Base-by-base conservation (phyloP, 805 yeast species). In the Saitoella complicata region DNA sequence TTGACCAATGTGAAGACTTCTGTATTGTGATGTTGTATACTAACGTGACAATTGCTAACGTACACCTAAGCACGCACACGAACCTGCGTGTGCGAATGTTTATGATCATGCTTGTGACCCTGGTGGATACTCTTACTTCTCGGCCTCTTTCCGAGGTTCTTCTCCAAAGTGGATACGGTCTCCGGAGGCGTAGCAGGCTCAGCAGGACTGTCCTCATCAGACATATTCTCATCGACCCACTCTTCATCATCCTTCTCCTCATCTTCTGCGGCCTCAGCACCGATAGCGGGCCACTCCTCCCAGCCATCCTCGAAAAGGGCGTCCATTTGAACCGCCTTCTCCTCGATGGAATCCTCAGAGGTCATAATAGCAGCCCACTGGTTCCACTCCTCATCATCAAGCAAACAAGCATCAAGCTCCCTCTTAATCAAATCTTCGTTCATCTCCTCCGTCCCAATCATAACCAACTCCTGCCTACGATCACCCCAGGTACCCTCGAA, bases 401-500 rank as follows among this genome's bases (percentile, higher is more conserved):
- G 48, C 42, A 69, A 56, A 49, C 72, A 68, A 6, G 51, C 43
- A 46, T 69, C 67, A 39, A 69, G 49, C 1, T 48, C 60, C 35
- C 56, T 49, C 6, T 59, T 51, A 6, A 68, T 48, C 8, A 50
- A 53, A 4, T 42, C 46, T 40, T 56, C 55, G 42, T 67, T 55
- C 5, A 69, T 51, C 8, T 58, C 53, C 12, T 66, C 53, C 21
- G 21, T 21, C 1, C 72, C 73, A 47, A 69, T 68, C 45, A 69
- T 64, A 1, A 69, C 73, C 29, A 69, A 47, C 49, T 69, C 72
- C 46, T 69, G 67, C 39, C 70, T 55, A 39, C 72, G 59, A 45
- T 69, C 72, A 3, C 71, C 72, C 48, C 56, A 58, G 31, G 58
- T 55, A 1, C 67, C 69, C 39, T 60, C 51, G 53, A 66, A 62